Evolutionary conservation across 2,329 filamentous ascomycete genomes (phyloP), one percentile per base, ranked within the genome.

Genomic region (Aureobasidium sp.): DNA sequence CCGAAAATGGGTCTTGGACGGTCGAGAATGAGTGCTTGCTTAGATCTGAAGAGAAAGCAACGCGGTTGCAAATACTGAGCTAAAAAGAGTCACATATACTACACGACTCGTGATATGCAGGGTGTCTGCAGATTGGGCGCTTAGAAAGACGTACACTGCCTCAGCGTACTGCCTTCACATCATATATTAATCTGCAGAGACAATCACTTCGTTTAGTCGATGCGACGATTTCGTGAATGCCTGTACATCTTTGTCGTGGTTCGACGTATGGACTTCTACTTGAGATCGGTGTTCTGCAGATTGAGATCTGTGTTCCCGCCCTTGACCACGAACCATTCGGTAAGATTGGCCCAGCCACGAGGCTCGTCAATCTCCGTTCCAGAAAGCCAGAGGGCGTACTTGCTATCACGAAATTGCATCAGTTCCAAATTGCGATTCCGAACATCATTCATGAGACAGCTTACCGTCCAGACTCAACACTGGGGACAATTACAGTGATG

Each of bases 361-460:
- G 32, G 20, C 5, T 24, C 34, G 9, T 39, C 34, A 39, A 52
- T 7, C 12, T 39, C 32, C 3, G 7, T 10, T 13, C 52, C 52
- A 24, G 36, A 44, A 15, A 56, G 15, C 52, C 52, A 56, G 8
- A 56, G 37, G 13, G 52, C 52, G 26, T 56, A 56, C n/a, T 56
- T 26, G 15, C 52, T 56, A 10, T 34, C 13, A 44, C 36, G 7
- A 43, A 12, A 29, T 9, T 1, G 8, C 9, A 20, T 56, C 12
- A 43, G 27, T n/a, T 37, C 10, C 7, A 20, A 1, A 2, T 15
- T 4, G 17, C 17, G 6, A 20, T 10, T 24, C 6, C 6, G 24
- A 10, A n/a, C n/a, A 39, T 12, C 27, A 39, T 8, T 3, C 26
- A 37, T 13, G 37, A 15, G 12, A 26, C n/a, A 26, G 27, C 52